Evolutionary conservation across 352 stramenopile species (phyloP), one percentile per base, ranked within the genome.

Genomic region (Phytophthora idaei): DNA sequence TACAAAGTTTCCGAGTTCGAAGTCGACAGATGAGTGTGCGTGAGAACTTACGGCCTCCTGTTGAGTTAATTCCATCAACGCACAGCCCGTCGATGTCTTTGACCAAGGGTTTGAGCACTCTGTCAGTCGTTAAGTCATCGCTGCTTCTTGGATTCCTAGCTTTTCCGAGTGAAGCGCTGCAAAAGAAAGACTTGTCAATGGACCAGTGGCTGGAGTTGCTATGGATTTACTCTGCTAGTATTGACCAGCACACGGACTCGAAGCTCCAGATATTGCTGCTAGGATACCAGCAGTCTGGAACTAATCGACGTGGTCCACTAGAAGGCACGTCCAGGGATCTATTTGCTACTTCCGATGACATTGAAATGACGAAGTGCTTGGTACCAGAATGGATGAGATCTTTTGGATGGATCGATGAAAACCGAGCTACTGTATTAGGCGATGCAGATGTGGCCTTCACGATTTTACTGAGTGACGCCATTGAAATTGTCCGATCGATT

Each of bases 141-240:
- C 47, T 70, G 7, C 36, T 21, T 4, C 27, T 72, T 34, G 68
- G 57, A 14, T 75, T 75, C 28, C 42, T 75, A 27, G 51, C 45
- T 10, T 68, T 78, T n/a, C 64, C 77, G 0, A 55, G 51, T 11
- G 64, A 78, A 36, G 12, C 4, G 2, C 31, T 81, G 11, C 41
- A 39, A 10, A 49, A 32, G 1, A 12, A 15, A 21, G 49, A 72
- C 15, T 59, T 71, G 25, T 64, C 71, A 5, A 39, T 73, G 21
- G 48, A 49, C 39, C 61, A 71, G 32, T 85, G 76, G 76, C 42
- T 85, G 4, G 70, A 80, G 14, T 10, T 73, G 0, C 25, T 80
- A 50, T 85, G 76, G 76, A 52, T 1, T 3, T 80, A 80, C 61
- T 54, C 71, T 0, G 42, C 55, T 9, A 53, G 28, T 39, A 36